Evolutionary conservation across 805 yeast genomes (phyloP), one percentile per base, ranked within the genome.

Genomic region (Saccharomycopsis vini): DNA sequence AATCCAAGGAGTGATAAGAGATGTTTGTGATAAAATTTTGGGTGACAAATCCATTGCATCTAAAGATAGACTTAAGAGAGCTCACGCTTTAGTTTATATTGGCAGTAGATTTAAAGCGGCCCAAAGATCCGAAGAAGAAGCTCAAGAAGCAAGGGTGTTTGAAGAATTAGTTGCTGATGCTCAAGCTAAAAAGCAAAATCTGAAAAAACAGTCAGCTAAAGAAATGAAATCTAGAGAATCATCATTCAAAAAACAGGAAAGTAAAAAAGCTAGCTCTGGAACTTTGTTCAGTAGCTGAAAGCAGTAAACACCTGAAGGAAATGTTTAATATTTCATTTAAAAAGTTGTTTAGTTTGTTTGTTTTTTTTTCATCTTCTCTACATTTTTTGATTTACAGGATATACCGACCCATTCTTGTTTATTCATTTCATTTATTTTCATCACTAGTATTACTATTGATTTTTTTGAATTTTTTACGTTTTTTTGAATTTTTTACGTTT

Each of bases 101-200:
- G 95, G 96, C 13, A 69, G 73, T 36, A 69, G 79, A 33, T 84
- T 90, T 68, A 63, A 71, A 41, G 63, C 64, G 39, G 81, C 88
- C 1, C 61, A 75, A 58, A 75, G 97, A 57, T 73, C 95, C 1
- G 73, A 77, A 12, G 95, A 85, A 60, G 98, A 90, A 64, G 89
- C 86, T 35, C 95, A 85, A 59, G 97, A 92, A 56, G 95, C 90
- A 4, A 66, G 81, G 49, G 76, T 89, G 46, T 92, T 90, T 62
- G 98, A 92, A 64, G 94, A 87, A 55, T 67, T 90, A 62, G 86
- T 92, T 65, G 83, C 94, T 12, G 95, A 88, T 46, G 95, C 95
- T 10, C 73, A 76, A 32, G 67, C 73, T 50, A 76, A 71, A 60
- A 72, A 73, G 59, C 65, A 70, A 39, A 67, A 75, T 39, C 79